Conservation (phyloP, 495 filamentous ascomycete species). For the Staphylotrichum longicolle region DNA sequence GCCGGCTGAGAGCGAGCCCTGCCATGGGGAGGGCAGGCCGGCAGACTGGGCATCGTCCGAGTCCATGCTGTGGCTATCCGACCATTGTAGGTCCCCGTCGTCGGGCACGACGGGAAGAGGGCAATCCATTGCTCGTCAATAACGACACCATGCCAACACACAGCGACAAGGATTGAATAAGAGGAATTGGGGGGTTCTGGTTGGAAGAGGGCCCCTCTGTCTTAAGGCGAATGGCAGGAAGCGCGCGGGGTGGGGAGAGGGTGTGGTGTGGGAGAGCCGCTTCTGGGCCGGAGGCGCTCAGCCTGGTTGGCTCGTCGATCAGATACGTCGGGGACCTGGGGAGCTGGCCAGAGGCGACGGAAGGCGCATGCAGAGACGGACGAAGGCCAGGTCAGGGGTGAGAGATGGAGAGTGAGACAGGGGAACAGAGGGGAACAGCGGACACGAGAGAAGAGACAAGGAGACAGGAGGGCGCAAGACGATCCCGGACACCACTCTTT, state of each 20-base stretch:
- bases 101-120: conserved; percentile 40
- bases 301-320: conserved; percentile 28
- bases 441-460: no score
- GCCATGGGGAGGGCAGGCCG: conserved; percentile 41
- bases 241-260: conserved; percentile 13
- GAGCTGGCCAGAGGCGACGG: conserved; percentile 17
- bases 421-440: background rate
- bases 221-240: conserved; percentile 22
- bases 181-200: conserved; percentile 8
- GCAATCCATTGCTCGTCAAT: conserved; percentile 47
- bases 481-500: background rate
- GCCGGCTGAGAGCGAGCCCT: conserved; percentile 32
- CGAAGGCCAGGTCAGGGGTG: background rate
- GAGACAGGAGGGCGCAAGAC: background rate
- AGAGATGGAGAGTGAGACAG: conserved; percentile 7
- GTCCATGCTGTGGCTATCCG: conserved; percentile 45
- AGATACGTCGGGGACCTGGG: conserved; percentile 12
- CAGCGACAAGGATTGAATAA: conserved; percentile 13
- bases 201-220: conserved; percentile 16
- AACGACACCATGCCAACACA: conserved; percentile 40
- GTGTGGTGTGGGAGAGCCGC: conserved; percentile 12
- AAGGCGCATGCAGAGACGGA: conserved; percentile 6
- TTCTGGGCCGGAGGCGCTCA: conserved; percentile 15
- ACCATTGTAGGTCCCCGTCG: conserved; percentile 44
- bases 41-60: conserved; percentile 42